Evolutionary conservation across 495 filamentous ascomycete genomes (phyloP).

Genomic region (Aspergillus funiculosus): DNA sequence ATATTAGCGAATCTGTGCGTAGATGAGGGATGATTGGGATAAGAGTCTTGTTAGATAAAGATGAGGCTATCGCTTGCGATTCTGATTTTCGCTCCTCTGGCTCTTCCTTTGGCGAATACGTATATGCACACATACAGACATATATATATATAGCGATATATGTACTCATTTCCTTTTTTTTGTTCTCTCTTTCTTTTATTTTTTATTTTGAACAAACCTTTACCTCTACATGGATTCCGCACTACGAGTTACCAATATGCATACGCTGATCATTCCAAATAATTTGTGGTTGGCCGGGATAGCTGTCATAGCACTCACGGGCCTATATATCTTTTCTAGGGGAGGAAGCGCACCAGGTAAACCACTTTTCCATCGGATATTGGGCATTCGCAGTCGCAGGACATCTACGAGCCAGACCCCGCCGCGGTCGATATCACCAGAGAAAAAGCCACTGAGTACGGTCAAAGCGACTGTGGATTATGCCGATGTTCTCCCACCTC

Average conservation of each 20-base stretch:
- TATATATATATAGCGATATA: not conserved
- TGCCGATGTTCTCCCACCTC: slow-evolving; percentile 50
- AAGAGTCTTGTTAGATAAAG: too few relatives aligned
- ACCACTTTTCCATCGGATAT: not conserved
- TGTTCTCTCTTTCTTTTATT: too few relatives aligned
- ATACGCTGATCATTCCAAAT: slow-evolving; percentile 8
- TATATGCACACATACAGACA: not conserved
- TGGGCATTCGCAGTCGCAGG: slow-evolving; percentile 32
- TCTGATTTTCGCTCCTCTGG: too few relatives aligned
- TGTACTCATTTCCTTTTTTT: not conserved
- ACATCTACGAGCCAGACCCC: slow-evolving; percentile 46
- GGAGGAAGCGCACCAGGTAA: slow-evolving; percentile 4
- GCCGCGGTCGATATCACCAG: slow-evolving; percentile 52
- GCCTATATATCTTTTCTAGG: slow-evolving; percentile 17
- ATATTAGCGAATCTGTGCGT: too few relatives aligned
- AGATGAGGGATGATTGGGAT: too few relatives aligned
- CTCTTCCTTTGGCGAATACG: too few relatives aligned
- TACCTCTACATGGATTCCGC: not conserved
- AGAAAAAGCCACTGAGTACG: slow-evolving; percentile 33
- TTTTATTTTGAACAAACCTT: too few relatives aligned
- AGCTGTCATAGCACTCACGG: slow-evolving; percentile 21
- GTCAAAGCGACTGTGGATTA: slow-evolving; percentile 31
- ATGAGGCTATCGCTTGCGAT: too few relatives aligned
- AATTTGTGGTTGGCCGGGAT: slow-evolving; percentile 25
- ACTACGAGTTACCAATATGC: slow-evolving; percentile 4